Base-by-base conservation (phyloP, 345 rosid species). In the Brassica carinata region DNA sequence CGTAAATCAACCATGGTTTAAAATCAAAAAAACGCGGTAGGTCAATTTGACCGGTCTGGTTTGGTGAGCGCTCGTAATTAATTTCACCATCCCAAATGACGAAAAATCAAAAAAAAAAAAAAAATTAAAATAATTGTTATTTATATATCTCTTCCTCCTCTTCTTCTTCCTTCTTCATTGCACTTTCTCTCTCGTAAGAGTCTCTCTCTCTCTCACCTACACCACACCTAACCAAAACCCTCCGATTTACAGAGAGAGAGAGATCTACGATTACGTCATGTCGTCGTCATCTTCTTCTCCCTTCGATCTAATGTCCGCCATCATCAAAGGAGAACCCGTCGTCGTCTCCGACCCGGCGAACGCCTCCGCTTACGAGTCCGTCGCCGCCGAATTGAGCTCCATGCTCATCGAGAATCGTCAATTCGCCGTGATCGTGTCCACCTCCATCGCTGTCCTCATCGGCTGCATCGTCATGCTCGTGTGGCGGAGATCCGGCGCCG, bases 401-500 rank as follows among this genome's bases (percentile, higher is more conserved):
- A 80, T 89, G 77, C 85, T 89, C 10, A 73, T 89, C 0, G 94
- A 93, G 84, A 93, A 92, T 77, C 88, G 91, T 2, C 90, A 94
- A 90, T 73, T 94, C 67, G 89, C 91, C 0, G 86, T 90, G 90
- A 67, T 96, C 34, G 76, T 96, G 1, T 84, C 99, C 7, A 96
- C 99, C 69, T 92, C 98, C 64, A 82, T 96, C 30, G 98, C 99
- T 0, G 93, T 96, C 51, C 78, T 96, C 61, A 80, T 96, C 62
- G 99, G 99, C 9, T 94, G 97, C 79, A 93, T 88, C n/a, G 89
- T 94, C 29, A 84, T 91, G 40, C 84, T 96, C 14, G 65, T 94
- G 4, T 92, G 88, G 93, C 84, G 97, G 79, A 88, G 97, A 86
- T 92, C 99, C 26, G 63, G 77, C 34, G 63, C 75, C 34, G 34